Conservation (phyloP, 441 rosid species). For the Populus hybrid region DNA sequence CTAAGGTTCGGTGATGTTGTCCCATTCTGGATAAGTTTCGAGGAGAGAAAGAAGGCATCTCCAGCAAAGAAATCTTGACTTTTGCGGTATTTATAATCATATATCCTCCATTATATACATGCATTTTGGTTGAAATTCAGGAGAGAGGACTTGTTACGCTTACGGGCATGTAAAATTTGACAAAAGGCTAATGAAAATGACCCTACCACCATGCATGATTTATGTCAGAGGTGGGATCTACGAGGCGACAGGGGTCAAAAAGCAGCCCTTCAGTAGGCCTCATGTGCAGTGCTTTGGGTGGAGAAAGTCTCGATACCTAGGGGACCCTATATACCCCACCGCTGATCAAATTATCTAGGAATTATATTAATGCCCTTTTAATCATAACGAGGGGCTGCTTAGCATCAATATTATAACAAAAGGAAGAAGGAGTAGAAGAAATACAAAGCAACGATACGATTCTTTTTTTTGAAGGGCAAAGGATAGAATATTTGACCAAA, state of each 20-base stretch:
- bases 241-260: constrained; percentile 13
- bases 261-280: not conserved
- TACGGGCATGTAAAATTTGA: constrained; percentile 3
- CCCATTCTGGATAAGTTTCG: not conserved
- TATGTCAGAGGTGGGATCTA: constrained; percentile 15
- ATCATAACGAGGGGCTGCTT: too few species aligned
- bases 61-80: constrained; percentile 16
- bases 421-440: too few species aligned
- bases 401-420: too few species aligned
- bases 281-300: not conserved
- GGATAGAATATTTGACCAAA: too few species aligned
- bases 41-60: not conserved
- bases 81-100: not conserved
- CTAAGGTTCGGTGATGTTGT: not conserved
- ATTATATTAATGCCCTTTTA: too few species aligned
- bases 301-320: not conserved
- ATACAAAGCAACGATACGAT: too few species aligned
- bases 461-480: too few species aligned
- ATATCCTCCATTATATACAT: not conserved
- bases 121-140: not conserved
- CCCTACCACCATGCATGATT: constrained; percentile 1
- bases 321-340: not conserved
- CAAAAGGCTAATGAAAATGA: not conserved
- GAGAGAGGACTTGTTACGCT: not conserved
- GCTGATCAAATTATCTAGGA: not conserved